Base-by-base conservation (phyloP, 371 early-diverging fungal genomes). In the Mycotypha africana region DNA sequence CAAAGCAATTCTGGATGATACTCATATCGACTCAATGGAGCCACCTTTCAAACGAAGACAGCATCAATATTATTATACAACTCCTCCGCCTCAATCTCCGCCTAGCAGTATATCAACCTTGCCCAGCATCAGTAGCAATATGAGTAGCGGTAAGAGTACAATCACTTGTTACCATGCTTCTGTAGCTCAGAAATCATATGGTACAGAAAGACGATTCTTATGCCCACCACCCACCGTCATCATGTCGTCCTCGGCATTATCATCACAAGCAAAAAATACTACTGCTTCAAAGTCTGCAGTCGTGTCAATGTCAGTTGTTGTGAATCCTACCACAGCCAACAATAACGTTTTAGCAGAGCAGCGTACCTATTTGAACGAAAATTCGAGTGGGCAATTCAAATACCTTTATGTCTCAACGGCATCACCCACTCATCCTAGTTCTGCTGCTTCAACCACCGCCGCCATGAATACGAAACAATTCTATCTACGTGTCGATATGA, bases 171-270 rank as follows among this genome's bases (percentile, higher is more conserved):
- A 75, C 23, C 82, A 85, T 58, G 82, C 84, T 10, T 63, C 79
- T 2, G 85, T 85, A 11, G 92, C 89, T 8, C 92, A 92, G 62
- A 92, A 92, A 64, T 90, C 91, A 9, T 92, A 92, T 61, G 92
- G 92, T 12, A 79, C 84, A 44, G 92, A 92, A 59, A 91, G 90
- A 60, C 76, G 92, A 1, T 92, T 90, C 57, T 53, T 92, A 26
- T 91, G 91, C 49, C 92, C 92, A 39, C 91, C 92, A 21, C 92
- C 92, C 3, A 74, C 86, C n/a, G 79, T 89, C 2, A 71, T 74
- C 38, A 47, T 53, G 32, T 75, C 80, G 11, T n/a, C n/a, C n/a
- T n/a, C n/a, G n/a, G n/a, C n/a, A n/a, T n/a, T n/a, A n/a, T n/a
- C n/a, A n/a, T n/a, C n/a, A n/a, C 30, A 28, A 28, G 12, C 12